Conservation (phyloP, 2,329 filamentous ascomycete genomes). For the Botryotinia convoluta region DNA sequence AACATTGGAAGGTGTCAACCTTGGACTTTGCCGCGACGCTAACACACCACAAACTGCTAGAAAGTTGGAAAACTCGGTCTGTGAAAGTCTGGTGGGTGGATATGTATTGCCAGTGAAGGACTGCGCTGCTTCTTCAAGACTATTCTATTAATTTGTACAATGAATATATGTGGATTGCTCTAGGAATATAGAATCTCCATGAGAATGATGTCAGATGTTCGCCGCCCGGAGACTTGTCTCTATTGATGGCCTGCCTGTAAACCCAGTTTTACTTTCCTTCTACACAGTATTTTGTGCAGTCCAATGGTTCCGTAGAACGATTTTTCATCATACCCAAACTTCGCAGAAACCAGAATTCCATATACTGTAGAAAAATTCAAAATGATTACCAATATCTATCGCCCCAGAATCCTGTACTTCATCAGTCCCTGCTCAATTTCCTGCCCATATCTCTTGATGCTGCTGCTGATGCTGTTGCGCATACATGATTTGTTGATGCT, state of each 20-base stretch:
- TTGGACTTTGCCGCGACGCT: not conserved
- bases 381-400: not conserved
- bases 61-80: not conserved
- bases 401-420: not conserved
- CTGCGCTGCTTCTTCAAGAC: not conserved
- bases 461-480: slow-evolving; percentile 20
- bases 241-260: slow-evolving; percentile 1
- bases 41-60: not conserved
- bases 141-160: slow-evolving; percentile 3
- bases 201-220: not conserved
- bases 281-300: not conserved
- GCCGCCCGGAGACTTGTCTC: not conserved
- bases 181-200: not conserved
- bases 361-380: not conserved
- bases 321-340: not conserved
- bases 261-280: not conserved
- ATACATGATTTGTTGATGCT: slow-evolving; percentile 25
- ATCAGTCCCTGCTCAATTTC: not conserved
- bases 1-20: not conserved
- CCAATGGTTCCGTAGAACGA: not conserved
- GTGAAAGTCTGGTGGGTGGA: not conserved
- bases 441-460: slow-evolving; percentile 17
- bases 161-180: slow-evolving; percentile 1
- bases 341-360: not conserved
- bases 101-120: not conserved